These are phyloP conservation scores for Theobroma cacao DNA, from an alignment of 345 rosid genomes.

Conservation along the genomic window DNA sequence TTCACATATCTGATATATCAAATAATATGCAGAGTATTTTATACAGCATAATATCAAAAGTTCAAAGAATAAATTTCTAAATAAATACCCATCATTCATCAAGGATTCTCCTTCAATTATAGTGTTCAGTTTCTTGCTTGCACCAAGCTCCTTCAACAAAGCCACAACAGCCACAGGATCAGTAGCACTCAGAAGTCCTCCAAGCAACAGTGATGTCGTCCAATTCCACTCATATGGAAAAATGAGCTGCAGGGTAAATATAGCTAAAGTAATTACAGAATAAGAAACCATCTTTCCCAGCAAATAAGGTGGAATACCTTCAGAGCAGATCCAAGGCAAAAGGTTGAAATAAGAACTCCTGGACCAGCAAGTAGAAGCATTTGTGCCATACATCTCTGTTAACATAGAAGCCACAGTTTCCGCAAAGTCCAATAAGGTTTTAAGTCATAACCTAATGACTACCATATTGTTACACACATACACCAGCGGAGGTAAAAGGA, in stretches of 20 bases:
- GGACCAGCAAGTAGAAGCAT: slow-evolving; percentile 97
- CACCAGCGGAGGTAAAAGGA: neutral
- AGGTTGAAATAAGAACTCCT: slow-evolving; percentile 85
- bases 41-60: neutral
- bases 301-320: slow-evolving; percentile 48
- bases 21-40: neutral
- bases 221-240: slow-evolving; percentile 93
- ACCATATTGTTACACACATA: neutral
- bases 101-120: slow-evolving; percentile 96
- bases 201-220: slow-evolving; percentile 90
- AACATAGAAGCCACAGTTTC: neutral
- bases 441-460: neutral
- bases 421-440: neutral
- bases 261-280: neutral
- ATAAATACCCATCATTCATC: slow-evolving; percentile 94
- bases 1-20: slow-evolving; percentile 4
- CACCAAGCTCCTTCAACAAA: slow-evolving; percentile 91
- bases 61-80: neutral
- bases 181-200: slow-evolving; percentile 96
- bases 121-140: slow-evolving; percentile 92
- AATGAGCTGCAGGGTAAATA: slow-evolving; percentile 48
- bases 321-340: slow-evolving; percentile 66
- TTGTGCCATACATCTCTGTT: slow-evolving; percentile 83
- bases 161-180: slow-evolving; percentile 99
- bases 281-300: neutral